Percentiles rank a stretch among this genome's conserved stretches.
These are phyloP conservation scores for Cercospora zeae-maydis DNA, from an alignment of 2,329 filamentous ascomycete genomes.

Conservation along the genomic window DNA sequence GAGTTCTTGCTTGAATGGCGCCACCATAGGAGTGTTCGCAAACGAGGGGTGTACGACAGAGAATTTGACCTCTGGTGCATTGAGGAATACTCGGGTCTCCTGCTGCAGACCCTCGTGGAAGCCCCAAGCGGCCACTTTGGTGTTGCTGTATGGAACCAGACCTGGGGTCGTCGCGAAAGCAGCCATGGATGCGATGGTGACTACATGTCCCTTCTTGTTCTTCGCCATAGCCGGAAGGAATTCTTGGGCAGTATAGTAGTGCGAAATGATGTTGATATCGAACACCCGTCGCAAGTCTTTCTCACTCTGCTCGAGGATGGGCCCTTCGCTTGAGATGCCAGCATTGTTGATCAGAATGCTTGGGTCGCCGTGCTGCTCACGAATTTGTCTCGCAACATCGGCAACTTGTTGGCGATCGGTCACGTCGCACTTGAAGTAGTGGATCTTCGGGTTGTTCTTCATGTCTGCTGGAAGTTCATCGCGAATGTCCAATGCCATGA, in stretches of 20 bases:
- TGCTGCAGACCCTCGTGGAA: slow-evolving; percentile 51
- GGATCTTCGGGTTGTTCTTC: slow-evolving; percentile 33
- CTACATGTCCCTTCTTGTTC: slow-evolving; percentile 54
- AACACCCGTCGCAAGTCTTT: slow-evolving; percentile 48
- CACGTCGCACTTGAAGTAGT: slow-evolving; percentile 48
- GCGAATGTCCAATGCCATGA: slow-evolving; percentile 40
- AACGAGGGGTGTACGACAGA: slow-evolving; percentile 44
- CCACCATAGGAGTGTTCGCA: slow-evolving; percentile 42
- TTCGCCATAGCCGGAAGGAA: slow-evolving; percentile 53
- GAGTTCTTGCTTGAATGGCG: slow-evolving; percentile 35
- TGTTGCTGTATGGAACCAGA: slow-evolving; percentile 52
- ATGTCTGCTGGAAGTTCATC: slow-evolving; percentile 36
- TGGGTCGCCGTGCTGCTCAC: slow-evolving; percentile 42
- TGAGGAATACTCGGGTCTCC: slow-evolving; percentile 43
- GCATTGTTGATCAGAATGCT: slow-evolving; percentile 52
- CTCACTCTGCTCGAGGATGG: slow-evolving; percentile 48
- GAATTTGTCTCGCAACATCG: slow-evolving; percentile 40
- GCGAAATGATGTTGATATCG: slow-evolving; percentile 51
- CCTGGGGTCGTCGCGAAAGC: slow-evolving; percentile 43
- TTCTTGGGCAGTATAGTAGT: slow-evolving; percentile 51
- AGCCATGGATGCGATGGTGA: slow-evolving; percentile 55
- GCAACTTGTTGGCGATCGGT: slow-evolving; percentile 48
- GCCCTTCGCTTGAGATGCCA: slow-evolving; percentile 46
- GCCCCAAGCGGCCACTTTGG: slow-evolving; percentile 51
- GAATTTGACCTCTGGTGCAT: slow-evolving; percentile 44